Percentiles rank a stretch among this genome's conserved stretches.
These are phyloP conservation scores for Osmanthus fragrans DNA, from an alignment of 257 asterid genomes.

Conservation along the genomic window DNA sequence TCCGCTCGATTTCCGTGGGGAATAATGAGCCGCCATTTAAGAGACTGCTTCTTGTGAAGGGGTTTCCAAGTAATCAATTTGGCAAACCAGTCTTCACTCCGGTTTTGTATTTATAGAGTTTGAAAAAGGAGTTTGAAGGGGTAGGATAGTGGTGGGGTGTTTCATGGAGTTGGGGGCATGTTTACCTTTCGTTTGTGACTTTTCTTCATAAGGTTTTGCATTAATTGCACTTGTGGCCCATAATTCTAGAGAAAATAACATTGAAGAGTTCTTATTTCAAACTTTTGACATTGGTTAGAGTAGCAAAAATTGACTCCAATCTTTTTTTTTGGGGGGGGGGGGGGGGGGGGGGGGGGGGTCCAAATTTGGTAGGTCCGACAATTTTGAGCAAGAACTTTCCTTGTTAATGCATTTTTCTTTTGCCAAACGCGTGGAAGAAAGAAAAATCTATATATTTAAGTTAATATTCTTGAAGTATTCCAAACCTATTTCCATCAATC, in stretches of 20 bases:
- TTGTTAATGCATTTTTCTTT: background rate
- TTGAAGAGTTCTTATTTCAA: background rate
- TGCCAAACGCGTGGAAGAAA: background rate
- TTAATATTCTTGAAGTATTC: too few relatives aligned
- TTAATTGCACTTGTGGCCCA: slow-evolving; percentile 12
- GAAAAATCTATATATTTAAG: background rate
- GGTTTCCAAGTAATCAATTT: slow-evolving; percentile 26
- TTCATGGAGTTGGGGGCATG: too few relatives aligned
- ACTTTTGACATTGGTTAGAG: background rate
- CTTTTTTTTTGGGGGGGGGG: background rate
- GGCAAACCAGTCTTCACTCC: slow-evolving; percentile 42
- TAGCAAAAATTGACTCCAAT: slow-evolving; percentile 2
- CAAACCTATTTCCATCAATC: background rate
- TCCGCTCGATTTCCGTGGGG: slow-evolving; percentile 49
- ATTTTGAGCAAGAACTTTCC: background rate
- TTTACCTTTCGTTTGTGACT: background rate
- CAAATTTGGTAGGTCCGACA: background rate
- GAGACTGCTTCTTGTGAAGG: background rate
- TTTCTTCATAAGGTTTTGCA: background rate
- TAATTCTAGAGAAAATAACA: background rate
- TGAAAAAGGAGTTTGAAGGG: background rate
- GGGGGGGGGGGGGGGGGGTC: background rate
- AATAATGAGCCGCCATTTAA: slow-evolving; percentile 33
- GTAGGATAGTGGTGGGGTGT: background rate
- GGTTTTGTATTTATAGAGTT: slow-evolving; percentile 25